phyloP scores from a whole-genome alignment of 805 yeast genomes.

The Yarrowia deformans region DNA sequence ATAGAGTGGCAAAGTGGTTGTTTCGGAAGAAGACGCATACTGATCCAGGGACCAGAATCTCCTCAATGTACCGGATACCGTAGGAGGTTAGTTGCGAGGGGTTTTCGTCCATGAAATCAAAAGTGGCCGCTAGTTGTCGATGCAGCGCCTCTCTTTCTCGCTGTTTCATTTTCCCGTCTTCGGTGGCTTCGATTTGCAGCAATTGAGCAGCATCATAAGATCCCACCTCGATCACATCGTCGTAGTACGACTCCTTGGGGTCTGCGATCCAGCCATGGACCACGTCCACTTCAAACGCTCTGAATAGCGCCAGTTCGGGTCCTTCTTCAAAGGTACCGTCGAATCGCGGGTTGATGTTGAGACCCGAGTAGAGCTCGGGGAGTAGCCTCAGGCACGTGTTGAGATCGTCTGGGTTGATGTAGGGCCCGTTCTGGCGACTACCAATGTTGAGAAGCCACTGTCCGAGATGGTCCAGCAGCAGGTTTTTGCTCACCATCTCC shows the following conservation, averaged over 20 bases:
- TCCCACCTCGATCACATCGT: slow-evolving; percentile 49
- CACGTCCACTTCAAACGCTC: slow-evolving; percentile 63
- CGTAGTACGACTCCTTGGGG: slow-evolving; percentile 52
- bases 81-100: slow-evolving; percentile 76
- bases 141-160: slow-evolving; percentile 45
- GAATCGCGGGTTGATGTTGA: slow-evolving; percentile 74
- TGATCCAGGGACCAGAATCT: slow-evolving; percentile 58
- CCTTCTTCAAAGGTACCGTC: slow-evolving; percentile 60
- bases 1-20: slow-evolving; percentile 83
- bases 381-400: slow-evolving; percentile 60
- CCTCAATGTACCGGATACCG: slow-evolving; percentile 63
- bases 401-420: slow-evolving; percentile 48
- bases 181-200: slow-evolving; percentile 58
- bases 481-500: slow-evolving; percentile 31
- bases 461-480: slow-evolving; percentile 18
- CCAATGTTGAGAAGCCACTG: slow-evolving; percentile 29
- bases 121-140: slow-evolving; percentile 43
- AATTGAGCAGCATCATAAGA: slow-evolving; percentile 70
- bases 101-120: slow-evolving; percentile 63
- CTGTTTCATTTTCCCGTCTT: slow-evolving; percentile 44
- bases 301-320: slow-evolving; percentile 63
- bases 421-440: slow-evolving; percentile 5
- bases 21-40: slow-evolving; percentile 82
- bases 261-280: slow-evolving; percentile 88
- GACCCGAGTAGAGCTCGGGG: slow-evolving; percentile 73